A percentile compares a stretch with the other conserved stretches of the same genome.
These are phyloP conservation scores for Marsdenia floribunda DNA, from an alignment of 257 asterid genomes.

Conservation along the genomic window DNA sequence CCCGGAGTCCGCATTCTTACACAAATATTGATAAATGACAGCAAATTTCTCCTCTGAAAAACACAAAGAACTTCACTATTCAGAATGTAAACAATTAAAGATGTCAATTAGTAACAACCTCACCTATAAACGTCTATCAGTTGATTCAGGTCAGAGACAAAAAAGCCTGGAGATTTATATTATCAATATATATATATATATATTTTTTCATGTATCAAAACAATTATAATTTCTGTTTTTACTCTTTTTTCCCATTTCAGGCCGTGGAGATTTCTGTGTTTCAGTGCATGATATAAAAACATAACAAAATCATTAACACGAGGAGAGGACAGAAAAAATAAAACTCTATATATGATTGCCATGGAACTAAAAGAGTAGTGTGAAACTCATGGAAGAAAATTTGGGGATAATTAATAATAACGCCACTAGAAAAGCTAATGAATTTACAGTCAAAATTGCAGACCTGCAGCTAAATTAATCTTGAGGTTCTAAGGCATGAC, in stretches of 20 bases:
- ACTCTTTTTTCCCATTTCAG: too few species aligned
- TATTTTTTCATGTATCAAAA: too few species aligned
- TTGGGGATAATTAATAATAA: not conserved
- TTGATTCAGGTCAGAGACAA: too few species aligned
- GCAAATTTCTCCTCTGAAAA: not conserved
- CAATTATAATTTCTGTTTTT: too few species aligned
- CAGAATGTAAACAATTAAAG: not conserved
- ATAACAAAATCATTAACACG: not conserved
- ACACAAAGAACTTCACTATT: not conserved
- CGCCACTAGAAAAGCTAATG: not conserved
- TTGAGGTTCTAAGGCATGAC: not conserved
- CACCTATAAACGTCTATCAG: too few species aligned
- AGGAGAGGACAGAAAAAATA: not conserved
- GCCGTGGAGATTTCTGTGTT: too few species aligned
- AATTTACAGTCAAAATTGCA: not conserved
- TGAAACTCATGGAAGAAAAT: not conserved
- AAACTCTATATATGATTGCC: not conserved
- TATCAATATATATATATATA: too few species aligned
- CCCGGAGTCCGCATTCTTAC: conserved; percentile 35
- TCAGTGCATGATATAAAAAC: too few species aligned
- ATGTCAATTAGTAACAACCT: too few species aligned
- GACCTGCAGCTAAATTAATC: not conserved
- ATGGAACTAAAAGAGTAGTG: not conserved
- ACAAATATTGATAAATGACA: not conserved
- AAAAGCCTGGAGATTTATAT: too few species aligned